These are phyloP conservation scores for Lophium mytilinum DNA, from an alignment of 495 filamentous ascomycete species.

Conservation along the genomic window DNA sequence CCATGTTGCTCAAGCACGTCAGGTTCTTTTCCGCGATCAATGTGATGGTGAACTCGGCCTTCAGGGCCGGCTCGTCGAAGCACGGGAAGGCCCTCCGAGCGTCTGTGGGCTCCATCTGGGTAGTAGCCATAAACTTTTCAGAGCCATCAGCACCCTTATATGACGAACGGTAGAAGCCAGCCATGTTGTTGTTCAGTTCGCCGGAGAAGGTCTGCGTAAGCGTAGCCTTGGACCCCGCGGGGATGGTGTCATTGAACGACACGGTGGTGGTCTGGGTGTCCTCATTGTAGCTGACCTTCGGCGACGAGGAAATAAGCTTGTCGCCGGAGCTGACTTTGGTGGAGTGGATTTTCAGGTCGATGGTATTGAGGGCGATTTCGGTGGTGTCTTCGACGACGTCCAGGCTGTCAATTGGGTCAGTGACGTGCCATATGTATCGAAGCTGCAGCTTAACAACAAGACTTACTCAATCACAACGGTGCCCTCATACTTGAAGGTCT, in stretches of 20 bases:
- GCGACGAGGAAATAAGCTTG: conserved; percentile 46
- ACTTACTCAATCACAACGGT: conserved; percentile 57
- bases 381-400: conserved; percentile 78
- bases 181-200: conserved; percentile 69
- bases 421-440: not conserved
- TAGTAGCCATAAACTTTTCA: conserved; percentile 59
- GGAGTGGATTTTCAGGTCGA: conserved; percentile 76
- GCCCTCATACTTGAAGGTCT: conserved; percentile 62
- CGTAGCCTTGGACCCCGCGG: conserved; percentile 52
- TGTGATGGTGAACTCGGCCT: conserved; percentile 65
- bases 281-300: conserved; percentile 52
- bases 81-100: conserved; percentile 67
- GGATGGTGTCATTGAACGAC: conserved; percentile 50
- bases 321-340: conserved; percentile 55
- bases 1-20: conserved; percentile 77
- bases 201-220: conserved; percentile 61
- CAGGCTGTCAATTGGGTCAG: conserved; percentile 37
- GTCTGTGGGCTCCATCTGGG: conserved; percentile 79
- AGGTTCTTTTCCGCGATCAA: conserved; percentile 64
- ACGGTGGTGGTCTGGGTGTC: conserved; percentile 56
- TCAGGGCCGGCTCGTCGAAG: conserved; percentile 70
- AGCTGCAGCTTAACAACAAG: not conserved
- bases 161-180: conserved; percentile 72
- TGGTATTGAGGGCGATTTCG: conserved; percentile 78
- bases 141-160: conserved; percentile 59